A percentile compares a stretch with the other conserved stretches of the same genome.
phyloP scores from a whole-genome alignment of 192 early-diverging fungal genomes.

The Chytriomyces sp. region DNA sequence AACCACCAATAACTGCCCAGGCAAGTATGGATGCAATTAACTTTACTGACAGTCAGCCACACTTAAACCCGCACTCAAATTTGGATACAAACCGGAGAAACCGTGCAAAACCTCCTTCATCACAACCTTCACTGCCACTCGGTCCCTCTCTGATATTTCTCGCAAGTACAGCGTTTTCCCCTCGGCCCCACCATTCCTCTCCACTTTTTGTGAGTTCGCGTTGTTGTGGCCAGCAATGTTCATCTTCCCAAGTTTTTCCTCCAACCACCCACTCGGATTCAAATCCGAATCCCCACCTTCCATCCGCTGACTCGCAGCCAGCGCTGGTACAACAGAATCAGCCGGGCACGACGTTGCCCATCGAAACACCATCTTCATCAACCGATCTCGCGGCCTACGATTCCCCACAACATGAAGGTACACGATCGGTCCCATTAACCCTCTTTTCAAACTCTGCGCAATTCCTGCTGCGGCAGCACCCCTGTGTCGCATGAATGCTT shows the following conservation, averaged over 20 bases:
- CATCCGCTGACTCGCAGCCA: background rate
- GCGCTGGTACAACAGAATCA: background rate
- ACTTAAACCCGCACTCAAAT: constrained; percentile 7
- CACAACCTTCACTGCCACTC: background rate
- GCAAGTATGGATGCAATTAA: too few relatives aligned
- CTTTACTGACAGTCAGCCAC: too few relatives aligned
- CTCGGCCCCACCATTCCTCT: background rate
- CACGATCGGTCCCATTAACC: background rate
- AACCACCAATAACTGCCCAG: too few relatives aligned
- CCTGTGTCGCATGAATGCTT: constrained; percentile 14
- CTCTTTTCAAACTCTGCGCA: background rate
- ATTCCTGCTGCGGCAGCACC: background rate
- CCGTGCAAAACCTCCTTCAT: constrained; percentile 25
- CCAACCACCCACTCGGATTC: background rate
- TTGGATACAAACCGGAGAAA: constrained; percentile 15
- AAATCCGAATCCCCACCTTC: background rate
- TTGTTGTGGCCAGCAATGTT: background rate
- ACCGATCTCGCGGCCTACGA: constrained; percentile 20
- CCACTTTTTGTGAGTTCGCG: background rate
- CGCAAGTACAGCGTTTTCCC: background rate
- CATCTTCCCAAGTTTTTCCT: background rate
- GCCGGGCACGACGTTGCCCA: constrained; percentile 1
- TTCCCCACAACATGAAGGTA: constrained; percentile 19
- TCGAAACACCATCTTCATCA: constrained; percentile 6
- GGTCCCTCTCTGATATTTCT: background rate